Conservation (phyloP, 108 stramenopile species). For the Poteriospumella lacustris region DNA sequence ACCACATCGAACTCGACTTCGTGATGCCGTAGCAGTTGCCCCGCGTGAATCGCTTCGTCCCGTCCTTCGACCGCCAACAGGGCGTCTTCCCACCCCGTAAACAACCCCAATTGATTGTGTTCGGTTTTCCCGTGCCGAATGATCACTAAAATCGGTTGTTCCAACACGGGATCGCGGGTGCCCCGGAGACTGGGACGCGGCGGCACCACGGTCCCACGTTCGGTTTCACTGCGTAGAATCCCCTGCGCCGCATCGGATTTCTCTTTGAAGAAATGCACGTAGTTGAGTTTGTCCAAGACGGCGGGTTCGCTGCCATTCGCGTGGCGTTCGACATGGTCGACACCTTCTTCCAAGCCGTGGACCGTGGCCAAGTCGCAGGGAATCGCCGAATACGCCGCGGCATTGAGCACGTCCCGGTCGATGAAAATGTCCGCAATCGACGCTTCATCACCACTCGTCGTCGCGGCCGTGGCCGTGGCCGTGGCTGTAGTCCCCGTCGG, state of each 20-base stretch:
- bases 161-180: too few relatives aligned
- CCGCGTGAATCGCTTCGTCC: conserved; percentile 75
- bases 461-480: too few relatives aligned
- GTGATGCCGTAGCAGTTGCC: conserved; percentile 65
- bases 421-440: not conserved
- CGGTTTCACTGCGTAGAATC: too few relatives aligned
- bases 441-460: not conserved
- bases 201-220: too few relatives aligned
- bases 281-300: not conserved
- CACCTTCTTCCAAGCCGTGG: not conserved
- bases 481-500: too few relatives aligned
- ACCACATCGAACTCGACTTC: conserved; percentile 41
- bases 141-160: conserved; percentile 66
- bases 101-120: conserved; percentile 81
- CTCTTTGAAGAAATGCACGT: not conserved
- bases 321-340: not conserved
- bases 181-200: too few relatives aligned
- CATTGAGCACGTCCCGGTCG: not conserved
- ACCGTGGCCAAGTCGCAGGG: not conserved
- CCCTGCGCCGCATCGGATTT: too few relatives aligned
- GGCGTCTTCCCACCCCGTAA: conserved; percentile 86
- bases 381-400: not conserved
- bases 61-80: conserved; percentile 76
- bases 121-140: conserved; percentile 86
- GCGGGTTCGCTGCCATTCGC: not conserved